Percentiles rank a stretch among this genome's conserved stretches.
Evolutionary conservation across 169 alveolate species (phyloP).

Genomic region (Perkinsus marinus): DNA sequence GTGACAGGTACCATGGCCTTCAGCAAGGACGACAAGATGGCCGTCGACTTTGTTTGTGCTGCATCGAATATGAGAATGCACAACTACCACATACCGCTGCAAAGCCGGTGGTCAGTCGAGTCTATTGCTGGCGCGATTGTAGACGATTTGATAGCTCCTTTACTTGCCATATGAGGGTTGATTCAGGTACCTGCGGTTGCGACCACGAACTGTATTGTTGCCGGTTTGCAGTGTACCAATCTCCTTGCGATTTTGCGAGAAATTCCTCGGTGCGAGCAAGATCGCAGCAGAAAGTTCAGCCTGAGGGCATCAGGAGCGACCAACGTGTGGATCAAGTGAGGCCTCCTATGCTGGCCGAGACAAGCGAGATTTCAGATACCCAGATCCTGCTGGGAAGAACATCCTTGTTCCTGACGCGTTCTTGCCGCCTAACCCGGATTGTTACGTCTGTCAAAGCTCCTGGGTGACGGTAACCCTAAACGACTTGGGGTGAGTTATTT

Average conservation of each 20-base stretch:
- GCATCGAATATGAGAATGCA: conserved; percentile 68
- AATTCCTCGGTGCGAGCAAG: not conserved
- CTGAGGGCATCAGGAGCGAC: not conserved
- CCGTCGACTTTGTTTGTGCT: conserved; percentile 64
- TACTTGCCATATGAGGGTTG: not conserved
- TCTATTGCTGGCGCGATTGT: conserved; percentile 79
- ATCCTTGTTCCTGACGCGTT: not conserved
- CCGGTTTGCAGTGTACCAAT: conserved; percentile 55
- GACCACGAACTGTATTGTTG: conserved; percentile 72
- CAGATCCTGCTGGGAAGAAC: not conserved
- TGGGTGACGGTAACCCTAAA: not conserved
- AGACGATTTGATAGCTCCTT: too few species aligned
- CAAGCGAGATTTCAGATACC: not conserved
- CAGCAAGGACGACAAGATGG: conserved; percentile 68
- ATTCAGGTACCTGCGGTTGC: conserved; percentile 69
- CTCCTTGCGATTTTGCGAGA: not conserved
- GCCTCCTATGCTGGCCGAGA: not conserved
- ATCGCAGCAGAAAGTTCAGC: not conserved
- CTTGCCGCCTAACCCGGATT: not conserved
- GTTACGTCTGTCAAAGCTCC: not conserved
- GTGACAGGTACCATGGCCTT: conserved; percentile 18
- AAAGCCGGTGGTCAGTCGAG: conserved; percentile 41
- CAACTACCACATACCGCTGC: conserved; percentile 53
- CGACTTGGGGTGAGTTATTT: not conserved
- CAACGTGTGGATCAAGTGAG: not conserved